phyloP scores from a whole-genome alignment of 306 rosid genomes.

The Coriaria nepalensis region DNA sequence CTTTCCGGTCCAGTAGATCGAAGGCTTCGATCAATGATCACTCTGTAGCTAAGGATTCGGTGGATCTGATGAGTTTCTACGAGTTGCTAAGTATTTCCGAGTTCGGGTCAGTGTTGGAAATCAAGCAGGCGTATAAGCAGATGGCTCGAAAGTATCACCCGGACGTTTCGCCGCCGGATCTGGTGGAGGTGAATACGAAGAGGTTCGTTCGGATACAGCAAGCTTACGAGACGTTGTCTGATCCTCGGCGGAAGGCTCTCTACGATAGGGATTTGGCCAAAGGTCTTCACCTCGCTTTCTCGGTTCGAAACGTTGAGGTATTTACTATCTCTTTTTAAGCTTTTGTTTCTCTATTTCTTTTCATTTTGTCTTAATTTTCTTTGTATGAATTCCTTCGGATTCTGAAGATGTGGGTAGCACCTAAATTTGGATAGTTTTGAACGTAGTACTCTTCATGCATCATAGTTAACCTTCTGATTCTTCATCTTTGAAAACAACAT shows the following conservation, averaged over 20 bases:
- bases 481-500: too few relatives aligned
- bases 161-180: slow-evolving; percentile 84
- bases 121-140: slow-evolving; percentile 79
- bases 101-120: slow-evolving; percentile 52
- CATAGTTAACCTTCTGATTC: too few relatives aligned
- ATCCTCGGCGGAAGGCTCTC: slow-evolving; percentile 46
- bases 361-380: not conserved
- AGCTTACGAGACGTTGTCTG: slow-evolving; percentile 82
- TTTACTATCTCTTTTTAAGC: not conserved
- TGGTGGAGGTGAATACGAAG: slow-evolving; percentile 63
- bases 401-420: too few relatives aligned
- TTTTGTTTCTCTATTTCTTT: not conserved
- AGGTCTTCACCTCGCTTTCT: slow-evolving; percentile 65
- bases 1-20: slow-evolving; percentile 14
- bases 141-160: slow-evolving; percentile 81
- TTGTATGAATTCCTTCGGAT: not conserved
- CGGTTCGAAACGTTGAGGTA: slow-evolving; percentile 42
- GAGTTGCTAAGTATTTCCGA: slow-evolving; percentile 61
- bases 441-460: too few relatives aligned
- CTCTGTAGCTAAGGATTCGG: slow-evolving; percentile 12
- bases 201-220: slow-evolving; percentile 69
- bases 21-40: slow-evolving; percentile 34
- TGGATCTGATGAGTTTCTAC: slow-evolving; percentile 30
- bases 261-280: slow-evolving; percentile 65
- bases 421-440: too few relatives aligned